These are phyloP conservation scores for Candida vartiovaarae DNA, from an alignment of 805 yeast species.

Conservation along the genomic window DNA sequence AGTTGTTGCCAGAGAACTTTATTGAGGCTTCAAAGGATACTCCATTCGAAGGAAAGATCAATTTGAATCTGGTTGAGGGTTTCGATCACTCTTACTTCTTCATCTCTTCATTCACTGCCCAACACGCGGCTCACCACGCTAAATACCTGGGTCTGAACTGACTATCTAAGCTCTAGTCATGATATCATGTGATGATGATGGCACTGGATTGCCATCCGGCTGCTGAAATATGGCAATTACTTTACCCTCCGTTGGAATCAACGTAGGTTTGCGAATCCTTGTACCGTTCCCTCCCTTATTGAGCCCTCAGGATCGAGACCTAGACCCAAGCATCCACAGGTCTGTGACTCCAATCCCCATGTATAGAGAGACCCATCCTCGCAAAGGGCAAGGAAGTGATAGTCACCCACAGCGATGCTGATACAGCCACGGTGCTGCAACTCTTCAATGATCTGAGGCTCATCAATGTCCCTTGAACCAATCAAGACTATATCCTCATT, in stretches of 20 bases:
- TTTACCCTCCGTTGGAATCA: constrained; percentile 26
- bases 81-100: constrained; percentile 91
- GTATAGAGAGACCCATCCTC: constrained; percentile 47
- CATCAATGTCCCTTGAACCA: constrained; percentile 17
- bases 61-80: constrained; percentile 61
- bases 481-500: constrained; percentile 31
- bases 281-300: constrained; percentile 8
- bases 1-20: constrained; percentile 71
- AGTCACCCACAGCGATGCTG: constrained; percentile 63
- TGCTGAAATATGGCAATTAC: constrained; percentile 60
- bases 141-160: constrained; percentile 38
- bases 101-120: constrained; percentile 68
- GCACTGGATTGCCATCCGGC: constrained; percentile 83
- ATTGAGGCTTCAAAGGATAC: constrained; percentile 49
- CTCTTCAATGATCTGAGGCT: constrained; percentile 32
- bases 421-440: constrained; percentile 42
- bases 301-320: constrained; percentile 31
- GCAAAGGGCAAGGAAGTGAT: constrained; percentile 60
- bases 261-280: constrained; percentile 37
- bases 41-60: constrained; percentile 51
- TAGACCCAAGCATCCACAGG: constrained; percentile 68
- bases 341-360: constrained; percentile 62
- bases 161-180: constrained; percentile 10
- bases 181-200: constrained; percentile 21
- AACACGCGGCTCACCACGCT: constrained; percentile 85